A percentile compares a stretch with the other conserved stretches of the same genome.
Conservation (phyloP, 352 stramenopile genomes). For the Detonula confervacea region DNA sequence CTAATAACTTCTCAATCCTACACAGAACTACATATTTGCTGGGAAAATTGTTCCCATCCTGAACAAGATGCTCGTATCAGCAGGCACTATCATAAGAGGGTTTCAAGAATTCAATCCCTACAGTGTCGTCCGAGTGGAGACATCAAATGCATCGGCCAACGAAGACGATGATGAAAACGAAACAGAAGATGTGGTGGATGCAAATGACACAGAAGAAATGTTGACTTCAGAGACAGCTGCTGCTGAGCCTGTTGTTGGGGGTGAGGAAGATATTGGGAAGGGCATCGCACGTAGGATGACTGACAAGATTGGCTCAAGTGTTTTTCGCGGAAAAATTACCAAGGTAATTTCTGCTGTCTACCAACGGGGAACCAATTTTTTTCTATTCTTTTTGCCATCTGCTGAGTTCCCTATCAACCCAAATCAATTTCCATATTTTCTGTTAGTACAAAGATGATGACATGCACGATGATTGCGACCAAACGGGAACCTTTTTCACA, state of each 20-base stretch:
- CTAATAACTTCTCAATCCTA: not conserved
- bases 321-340: conserved; percentile 20
- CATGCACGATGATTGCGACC: conserved; percentile 22
- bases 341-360: conserved; percentile 6
- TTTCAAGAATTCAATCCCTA: conserved; percentile 9
- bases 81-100: not conserved
- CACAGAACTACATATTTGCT: conserved; percentile 21
- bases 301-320: conserved; percentile 22
- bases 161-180: not conserved
- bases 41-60: conserved; percentile 32
- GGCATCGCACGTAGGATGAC: conserved; percentile 26
- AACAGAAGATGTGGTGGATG: not conserved
- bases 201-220: not conserved
- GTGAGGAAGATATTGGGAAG: conserved; percentile 21
- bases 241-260: conserved; percentile 20
- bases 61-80: conserved; percentile 27
- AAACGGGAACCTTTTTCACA: conserved; percentile 21
- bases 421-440: not conserved
- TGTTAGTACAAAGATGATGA: conserved; percentile 27
- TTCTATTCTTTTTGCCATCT: not conserved
- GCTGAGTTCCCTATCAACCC: not conserved
- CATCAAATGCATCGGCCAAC: conserved; percentile 4
- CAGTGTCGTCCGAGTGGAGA: conserved; percentile 20
- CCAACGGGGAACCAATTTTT: too few species aligned
- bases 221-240: not conserved